phyloP scores from a whole-genome alignment of 2,329 filamentous ascomycete species.

The Chaetomium olivaceum region DNA sequence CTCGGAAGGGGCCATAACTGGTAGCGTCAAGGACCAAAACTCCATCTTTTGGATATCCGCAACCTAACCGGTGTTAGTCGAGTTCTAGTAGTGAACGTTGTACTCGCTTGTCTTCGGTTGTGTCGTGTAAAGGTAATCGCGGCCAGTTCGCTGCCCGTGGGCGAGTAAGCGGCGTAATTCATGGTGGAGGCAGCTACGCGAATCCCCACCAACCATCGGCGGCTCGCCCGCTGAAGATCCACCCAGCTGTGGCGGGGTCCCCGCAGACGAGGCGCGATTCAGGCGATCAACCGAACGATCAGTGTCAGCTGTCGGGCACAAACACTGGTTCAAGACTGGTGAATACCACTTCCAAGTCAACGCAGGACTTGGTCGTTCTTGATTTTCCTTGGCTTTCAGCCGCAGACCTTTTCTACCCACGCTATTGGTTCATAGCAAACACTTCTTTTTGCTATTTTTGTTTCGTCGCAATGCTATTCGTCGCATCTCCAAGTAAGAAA shows the following conservation, averaged over 20 bases:
- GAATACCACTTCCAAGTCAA: background rate
- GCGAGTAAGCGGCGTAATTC: background rate
- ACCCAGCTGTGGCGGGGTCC: background rate
- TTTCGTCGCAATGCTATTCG: constrained; percentile 1
- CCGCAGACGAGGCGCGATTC: background rate
- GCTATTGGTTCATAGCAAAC: background rate
- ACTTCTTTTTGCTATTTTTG: background rate
- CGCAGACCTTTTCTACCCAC: background rate
- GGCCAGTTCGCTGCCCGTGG: background rate
- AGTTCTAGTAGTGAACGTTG: too few relatives aligned
- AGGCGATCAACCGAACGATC: too few relatives aligned
- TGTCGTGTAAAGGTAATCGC: background rate
- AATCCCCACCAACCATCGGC: background rate
- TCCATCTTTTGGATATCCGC: too few relatives aligned
- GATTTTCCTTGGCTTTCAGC: constrained; percentile 2
- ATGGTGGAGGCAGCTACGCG: background rate
- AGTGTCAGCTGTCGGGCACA: background rate
- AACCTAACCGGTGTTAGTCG: too few relatives aligned
- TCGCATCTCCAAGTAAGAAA: background rate
- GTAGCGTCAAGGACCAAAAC: too few relatives aligned
- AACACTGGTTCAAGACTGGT: background rate
- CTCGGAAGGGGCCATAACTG: too few relatives aligned
- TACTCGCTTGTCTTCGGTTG: too few relatives aligned
- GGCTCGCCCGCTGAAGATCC: background rate
- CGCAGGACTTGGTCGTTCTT: background rate